Evolutionary conservation across 495 filamentous ascomycete species (phyloP).

Genomic region (Neurospora sublineolata): DNA sequence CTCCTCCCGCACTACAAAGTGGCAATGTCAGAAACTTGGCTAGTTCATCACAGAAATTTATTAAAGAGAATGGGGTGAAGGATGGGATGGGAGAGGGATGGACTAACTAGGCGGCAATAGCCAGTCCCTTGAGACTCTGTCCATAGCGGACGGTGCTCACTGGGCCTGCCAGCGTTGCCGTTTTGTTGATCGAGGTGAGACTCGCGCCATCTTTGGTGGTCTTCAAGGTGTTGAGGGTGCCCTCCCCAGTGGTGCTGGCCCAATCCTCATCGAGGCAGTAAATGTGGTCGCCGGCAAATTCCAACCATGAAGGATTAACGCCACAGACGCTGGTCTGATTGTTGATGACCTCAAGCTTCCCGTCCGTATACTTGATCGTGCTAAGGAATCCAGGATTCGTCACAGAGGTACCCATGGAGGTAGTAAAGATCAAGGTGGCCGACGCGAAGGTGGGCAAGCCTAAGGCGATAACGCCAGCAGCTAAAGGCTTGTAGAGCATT

Average conservation of each 20-base stretch:
- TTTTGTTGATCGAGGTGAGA: conserved; percentile 25
- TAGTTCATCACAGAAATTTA: neutral
- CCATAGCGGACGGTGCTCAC: conserved; percentile 37
- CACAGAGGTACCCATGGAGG: conserved; percentile 47
- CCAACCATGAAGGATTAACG: conserved; percentile 48
- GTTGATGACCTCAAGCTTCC: conserved; percentile 1
- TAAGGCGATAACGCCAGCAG: conserved; percentile 13
- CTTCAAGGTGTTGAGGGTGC: conserved; percentile 33
- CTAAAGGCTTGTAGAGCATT: conserved; percentile 5
- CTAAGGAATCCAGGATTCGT: conserved; percentile 28
- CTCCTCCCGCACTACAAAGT: conserved; percentile 11
- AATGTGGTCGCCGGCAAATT: conserved; percentile 34
- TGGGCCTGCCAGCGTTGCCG: conserved; percentile 26
- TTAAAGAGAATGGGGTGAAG: neutral
- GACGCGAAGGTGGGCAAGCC: conserved; percentile 21
- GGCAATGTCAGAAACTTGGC: conserved; percentile 1
- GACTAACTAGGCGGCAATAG: conserved; percentile 40
- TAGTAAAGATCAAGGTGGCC: conserved; percentile 42
- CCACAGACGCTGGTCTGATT: conserved; percentile 25
- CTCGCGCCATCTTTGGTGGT: conserved; percentile 17
- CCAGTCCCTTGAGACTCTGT: conserved; percentile 27
- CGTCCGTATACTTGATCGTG: conserved; percentile 1
- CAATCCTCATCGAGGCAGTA: conserved; percentile 53
- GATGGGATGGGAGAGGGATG: neutral
- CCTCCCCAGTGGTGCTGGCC: conserved; percentile 16